Evolutionary conservation across 1,284 basidiomycete species (phyloP).

Genomic region (Puccinia coronata): DNA sequence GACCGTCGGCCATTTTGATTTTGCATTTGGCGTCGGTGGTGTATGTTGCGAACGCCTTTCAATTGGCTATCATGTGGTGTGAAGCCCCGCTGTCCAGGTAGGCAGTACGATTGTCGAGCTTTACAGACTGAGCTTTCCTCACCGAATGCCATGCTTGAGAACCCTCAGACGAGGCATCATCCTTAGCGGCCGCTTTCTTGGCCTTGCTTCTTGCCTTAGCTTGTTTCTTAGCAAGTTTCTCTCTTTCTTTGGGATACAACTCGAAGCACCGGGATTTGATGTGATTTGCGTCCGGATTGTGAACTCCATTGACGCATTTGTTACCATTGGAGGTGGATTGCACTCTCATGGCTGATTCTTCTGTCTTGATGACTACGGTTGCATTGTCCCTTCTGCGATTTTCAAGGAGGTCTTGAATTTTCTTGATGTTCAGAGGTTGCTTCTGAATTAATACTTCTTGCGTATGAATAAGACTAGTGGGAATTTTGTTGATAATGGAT

Average conservation of each 20-base stretch:
- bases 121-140: neutral
- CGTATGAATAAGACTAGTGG: neutral
- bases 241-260: neutral
- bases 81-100: slow-evolving; percentile 3
- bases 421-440: neutral
- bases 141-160: neutral
- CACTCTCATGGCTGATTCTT: neutral
- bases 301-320: neutral
- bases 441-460: neutral
- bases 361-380: neutral
- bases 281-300: slow-evolving; percentile 11
- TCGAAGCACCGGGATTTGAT: neutral
- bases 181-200: no score
- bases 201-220: neutral
- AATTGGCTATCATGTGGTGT: slow-evolving; percentile 12
- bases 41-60: neutral
- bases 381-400: neutral
- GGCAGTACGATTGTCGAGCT: no score
- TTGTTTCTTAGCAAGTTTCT: no score
- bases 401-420: neutral
- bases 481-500: neutral
- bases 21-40: neutral
- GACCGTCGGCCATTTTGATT: neutral
- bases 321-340: neutral
- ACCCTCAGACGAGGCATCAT: neutral